A percentile compares a stretch with the other conserved stretches of the same genome.
phyloP scores from a whole-genome alignment of 352 stramenopile genomes.

The Phytopythium montanum region DNA sequence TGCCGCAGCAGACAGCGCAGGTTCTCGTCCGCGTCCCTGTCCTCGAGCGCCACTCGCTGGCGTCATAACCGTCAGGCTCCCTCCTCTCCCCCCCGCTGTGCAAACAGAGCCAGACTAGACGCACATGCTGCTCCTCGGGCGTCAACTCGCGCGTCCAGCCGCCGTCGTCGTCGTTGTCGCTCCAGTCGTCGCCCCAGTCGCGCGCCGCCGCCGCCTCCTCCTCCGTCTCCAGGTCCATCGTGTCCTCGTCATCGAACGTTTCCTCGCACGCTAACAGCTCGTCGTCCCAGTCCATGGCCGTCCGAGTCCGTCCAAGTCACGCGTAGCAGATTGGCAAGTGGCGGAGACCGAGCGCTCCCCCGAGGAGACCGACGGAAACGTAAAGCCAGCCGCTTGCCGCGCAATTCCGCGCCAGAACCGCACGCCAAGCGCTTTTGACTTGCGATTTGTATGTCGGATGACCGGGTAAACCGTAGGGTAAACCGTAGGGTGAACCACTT shows the following conservation, averaged over 20 bases:
- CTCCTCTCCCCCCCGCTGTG: too few relatives aligned
- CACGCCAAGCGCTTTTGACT: not conserved
- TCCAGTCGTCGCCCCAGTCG: conserved; percentile 15
- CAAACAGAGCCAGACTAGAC: conserved; percentile 6
- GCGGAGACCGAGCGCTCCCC: not conserved
- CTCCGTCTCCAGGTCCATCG: conserved; percentile 37
- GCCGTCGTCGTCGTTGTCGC: too few relatives aligned
- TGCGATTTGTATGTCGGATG: not conserved
- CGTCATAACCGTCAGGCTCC: not conserved
- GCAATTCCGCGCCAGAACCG: not conserved
- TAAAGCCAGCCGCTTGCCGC: conserved; percentile 1
- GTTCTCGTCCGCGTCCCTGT: conserved; percentile 65
- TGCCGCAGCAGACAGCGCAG: conserved; percentile 78
- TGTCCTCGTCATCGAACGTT: conserved; percentile 67
- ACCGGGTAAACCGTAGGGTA: not conserved
- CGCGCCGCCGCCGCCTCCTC: conserved; percentile 3
- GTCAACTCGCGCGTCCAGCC: conserved; percentile 25
- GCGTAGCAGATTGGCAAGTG: conserved; percentile 1
- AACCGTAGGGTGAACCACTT: not conserved
- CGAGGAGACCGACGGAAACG: not conserved
- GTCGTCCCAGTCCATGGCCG: conserved; percentile 63
- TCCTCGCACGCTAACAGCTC: conserved; percentile 72
- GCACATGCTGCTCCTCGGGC: conserved; percentile 39
- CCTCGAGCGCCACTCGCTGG: conserved; percentile 67
- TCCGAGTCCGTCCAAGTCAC: not conserved